phyloP scores from a whole-genome alignment of 1,139 yeast genomes.

The Kurtzmaniella quercitrusa region DNA sequence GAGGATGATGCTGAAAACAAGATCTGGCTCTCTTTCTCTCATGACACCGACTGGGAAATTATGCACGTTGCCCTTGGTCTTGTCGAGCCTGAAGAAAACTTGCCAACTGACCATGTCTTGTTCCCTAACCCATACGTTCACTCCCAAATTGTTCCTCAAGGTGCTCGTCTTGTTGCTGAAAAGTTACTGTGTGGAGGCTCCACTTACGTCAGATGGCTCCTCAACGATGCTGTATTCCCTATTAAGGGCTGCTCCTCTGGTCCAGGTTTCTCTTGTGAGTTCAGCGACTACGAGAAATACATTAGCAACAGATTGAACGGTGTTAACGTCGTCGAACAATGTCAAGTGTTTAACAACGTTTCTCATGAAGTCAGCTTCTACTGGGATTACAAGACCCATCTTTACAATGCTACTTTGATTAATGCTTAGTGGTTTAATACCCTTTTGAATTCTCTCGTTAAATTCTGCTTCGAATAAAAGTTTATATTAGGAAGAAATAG shows the following conservation, averaged over 20 bases:
- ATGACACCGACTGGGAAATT: conserved; percentile 27
- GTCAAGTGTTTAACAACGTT: conserved; percentile 13
- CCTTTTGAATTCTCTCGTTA: neutral
- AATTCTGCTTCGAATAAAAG: neutral
- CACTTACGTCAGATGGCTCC: conserved; percentile 22
- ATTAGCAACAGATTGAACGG: conserved; percentile 17
- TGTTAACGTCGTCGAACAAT: conserved; percentile 15
- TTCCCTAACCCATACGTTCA: conserved; percentile 25
- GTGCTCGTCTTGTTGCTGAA: conserved; percentile 25
- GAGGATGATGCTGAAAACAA: conserved; percentile 16
- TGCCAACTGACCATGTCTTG: conserved; percentile 20
- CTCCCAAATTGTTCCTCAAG: conserved; percentile 23
- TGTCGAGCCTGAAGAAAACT: conserved; percentile 15
- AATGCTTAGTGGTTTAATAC: neutral
- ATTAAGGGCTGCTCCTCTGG: conserved; percentile 22
- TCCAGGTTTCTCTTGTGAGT: conserved; percentile 31
- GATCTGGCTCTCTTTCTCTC: conserved; percentile 25
- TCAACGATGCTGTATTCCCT: conserved; percentile 28
- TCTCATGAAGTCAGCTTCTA: conserved; percentile 18
- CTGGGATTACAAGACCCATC: conserved; percentile 25
- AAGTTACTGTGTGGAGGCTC: conserved; percentile 19
- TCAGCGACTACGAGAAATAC: conserved; percentile 19
- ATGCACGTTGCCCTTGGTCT: conserved; percentile 23
- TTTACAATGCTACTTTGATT: conserved; percentile 20
- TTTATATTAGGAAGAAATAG: too few relatives aligned